phyloP scores from a whole-genome alignment of 495 filamentous ascomycete species.

The Daldinia caldariorum region DNA sequence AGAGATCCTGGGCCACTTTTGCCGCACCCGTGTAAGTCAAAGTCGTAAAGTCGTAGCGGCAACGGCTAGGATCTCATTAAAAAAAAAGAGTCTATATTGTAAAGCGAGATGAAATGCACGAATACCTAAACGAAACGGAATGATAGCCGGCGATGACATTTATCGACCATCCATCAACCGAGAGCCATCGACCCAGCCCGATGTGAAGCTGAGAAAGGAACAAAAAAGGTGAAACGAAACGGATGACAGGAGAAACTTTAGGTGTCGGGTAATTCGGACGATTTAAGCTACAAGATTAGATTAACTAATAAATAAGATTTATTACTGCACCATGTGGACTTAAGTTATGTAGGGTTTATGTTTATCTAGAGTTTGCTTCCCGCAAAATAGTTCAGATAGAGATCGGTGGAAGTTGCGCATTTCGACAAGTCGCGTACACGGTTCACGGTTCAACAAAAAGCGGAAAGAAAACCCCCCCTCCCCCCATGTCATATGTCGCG shows the following conservation, averaged over 20 bases:
- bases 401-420: neutral
- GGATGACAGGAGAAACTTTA: slow-evolving; percentile 13
- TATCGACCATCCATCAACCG: neutral
- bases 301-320: neutral
- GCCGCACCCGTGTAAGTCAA: slow-evolving; percentile 29
- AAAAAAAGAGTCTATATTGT: slow-evolving; percentile 5
- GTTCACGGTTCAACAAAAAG: slow-evolving; percentile 1
- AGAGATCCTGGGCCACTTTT: slow-evolving; percentile 31
- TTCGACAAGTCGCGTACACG: neutral
- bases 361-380: slow-evolving; percentile 5
- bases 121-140: slow-evolving; percentile 29
- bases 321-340: neutral
- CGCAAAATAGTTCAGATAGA: neutral
- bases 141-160: slow-evolving; percentile 10
- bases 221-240: slow-evolving; percentile 32
- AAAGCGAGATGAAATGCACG: slow-evolving; percentile 14
- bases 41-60: slow-evolving; percentile 5
- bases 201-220: slow-evolving; percentile 32
- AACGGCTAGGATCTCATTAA: neutral
- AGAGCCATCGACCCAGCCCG: neutral
- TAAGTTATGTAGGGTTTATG: slow-evolving; percentile 1
- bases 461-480: slow-evolving; percentile 5
- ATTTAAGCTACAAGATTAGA: neutral
- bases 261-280: slow-evolving; percentile 3
- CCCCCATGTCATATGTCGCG: no score